These are phyloP conservation scores for Guadua angustifolia DNA, from an alignment of 176 grass and related monocot genomes.

Conservation along the genomic window DNA sequence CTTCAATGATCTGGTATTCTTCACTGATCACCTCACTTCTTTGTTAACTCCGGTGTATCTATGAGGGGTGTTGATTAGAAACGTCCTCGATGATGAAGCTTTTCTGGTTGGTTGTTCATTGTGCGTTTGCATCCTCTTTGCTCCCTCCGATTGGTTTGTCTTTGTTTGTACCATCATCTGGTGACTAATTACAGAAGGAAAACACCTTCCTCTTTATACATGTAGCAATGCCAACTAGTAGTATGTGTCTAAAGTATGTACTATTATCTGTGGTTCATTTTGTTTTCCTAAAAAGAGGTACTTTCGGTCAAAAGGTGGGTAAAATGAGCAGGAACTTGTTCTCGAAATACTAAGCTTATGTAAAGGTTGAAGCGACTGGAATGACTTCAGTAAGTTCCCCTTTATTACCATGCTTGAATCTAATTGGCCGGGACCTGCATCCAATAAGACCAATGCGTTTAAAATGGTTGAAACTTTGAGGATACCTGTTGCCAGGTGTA, in stretches of 20 bases:
- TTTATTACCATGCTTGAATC: constrained; percentile 40
- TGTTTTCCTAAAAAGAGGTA: not conserved
- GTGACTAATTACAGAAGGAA: constrained; percentile 29
- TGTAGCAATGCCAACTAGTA: constrained; percentile 2
- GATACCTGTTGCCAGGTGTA: constrained; percentile 2
- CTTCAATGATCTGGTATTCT: constrained; percentile 3
- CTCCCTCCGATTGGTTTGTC: not conserved
- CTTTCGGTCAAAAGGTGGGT: constrained; percentile 31
- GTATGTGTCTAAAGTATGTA: constrained; percentile 14
- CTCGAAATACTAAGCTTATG: not conserved
- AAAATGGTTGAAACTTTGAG: constrained; percentile 14
- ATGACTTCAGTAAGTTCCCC: constrained; percentile 36
- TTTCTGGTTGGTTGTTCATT: constrained; percentile 31
- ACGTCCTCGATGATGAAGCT: constrained; percentile 6
- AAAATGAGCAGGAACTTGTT: constrained; percentile 22
- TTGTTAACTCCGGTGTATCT: constrained; percentile 14
- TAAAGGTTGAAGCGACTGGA: not conserved
- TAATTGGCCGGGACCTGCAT: constrained; percentile 23
- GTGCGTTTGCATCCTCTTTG: constrained; percentile 26
- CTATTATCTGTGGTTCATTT: not conserved
- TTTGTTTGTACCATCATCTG: constrained; percentile 36
- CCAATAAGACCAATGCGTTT: constrained; percentile 1
- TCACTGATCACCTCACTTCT: constrained; percentile 3
- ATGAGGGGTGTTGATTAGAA: constrained; percentile 18
- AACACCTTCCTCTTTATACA: not conserved